Conservation (phyloP, 2,329 filamentous ascomycete species). For the Colletotrichum tanaceti region DNA sequence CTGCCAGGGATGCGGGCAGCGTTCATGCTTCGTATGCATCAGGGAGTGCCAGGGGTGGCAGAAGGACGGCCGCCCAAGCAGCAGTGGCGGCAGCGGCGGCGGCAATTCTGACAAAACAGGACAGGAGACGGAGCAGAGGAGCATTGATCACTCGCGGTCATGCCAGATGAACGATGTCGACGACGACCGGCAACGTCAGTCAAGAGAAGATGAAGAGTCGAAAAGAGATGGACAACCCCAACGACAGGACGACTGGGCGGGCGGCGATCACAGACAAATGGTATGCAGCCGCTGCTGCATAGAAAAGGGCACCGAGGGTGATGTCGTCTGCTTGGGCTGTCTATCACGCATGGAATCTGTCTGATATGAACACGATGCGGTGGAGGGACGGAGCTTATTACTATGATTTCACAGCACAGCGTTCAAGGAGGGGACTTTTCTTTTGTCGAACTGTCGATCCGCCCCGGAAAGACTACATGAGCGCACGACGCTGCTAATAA, state of each 20-base stretch:
- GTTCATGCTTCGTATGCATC: constrained; percentile 77
- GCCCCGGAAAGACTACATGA: not conserved
- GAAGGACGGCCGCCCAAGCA: constrained; percentile 41
- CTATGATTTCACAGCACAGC: constrained; percentile 14
- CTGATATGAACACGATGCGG: constrained; percentile 42
- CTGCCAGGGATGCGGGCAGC: constrained; percentile 70
- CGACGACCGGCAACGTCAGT: constrained; percentile 44
- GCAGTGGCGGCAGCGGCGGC: constrained; percentile 27
- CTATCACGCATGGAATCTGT: constrained; percentile 58
- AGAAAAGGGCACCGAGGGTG: constrained; percentile 72
- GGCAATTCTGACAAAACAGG: not conserved
- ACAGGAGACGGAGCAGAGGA: constrained; percentile 38
- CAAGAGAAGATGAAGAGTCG: constrained; percentile 28
- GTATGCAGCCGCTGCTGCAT: constrained; percentile 77
- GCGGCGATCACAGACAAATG: constrained; percentile 61
- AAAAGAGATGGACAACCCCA: not conserved
- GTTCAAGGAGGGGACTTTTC: constrained; percentile 13
- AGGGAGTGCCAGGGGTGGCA: constrained; percentile 68
- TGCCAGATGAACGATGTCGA: constrained; percentile 65
- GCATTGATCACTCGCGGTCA: constrained; percentile 52
- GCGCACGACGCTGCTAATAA: constrained; percentile 36
- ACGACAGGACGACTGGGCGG: constrained; percentile 50
- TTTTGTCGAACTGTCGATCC: not conserved
- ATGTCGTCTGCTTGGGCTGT: constrained; percentile 75
- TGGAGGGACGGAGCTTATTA: not conserved